Evolutionary conservation across 208 protist species (phyloP), one percentile per base, ranked within the genome.

Genomic region (Acanthamoeba healyi): DNA sequence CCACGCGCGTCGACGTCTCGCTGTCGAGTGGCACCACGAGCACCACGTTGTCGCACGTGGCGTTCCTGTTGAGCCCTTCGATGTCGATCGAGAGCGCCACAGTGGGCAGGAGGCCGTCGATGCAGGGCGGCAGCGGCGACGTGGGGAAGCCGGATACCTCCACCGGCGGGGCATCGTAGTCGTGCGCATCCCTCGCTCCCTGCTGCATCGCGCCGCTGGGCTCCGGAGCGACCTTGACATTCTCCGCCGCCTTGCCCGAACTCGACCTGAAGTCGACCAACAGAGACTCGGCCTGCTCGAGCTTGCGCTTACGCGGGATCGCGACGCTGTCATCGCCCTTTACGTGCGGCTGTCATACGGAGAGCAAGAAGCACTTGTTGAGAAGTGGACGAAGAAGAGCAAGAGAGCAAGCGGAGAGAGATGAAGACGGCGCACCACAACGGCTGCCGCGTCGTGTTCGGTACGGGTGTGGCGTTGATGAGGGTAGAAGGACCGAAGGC

Each of bases 31-130:
- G 72, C 36, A 81, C 32, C 9, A 49, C 17, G 0, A 81, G 72
- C 5, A 81, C 38, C 6, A 81, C 72, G 26, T 49, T 46, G 24
- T 81, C 40, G 72, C 34, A 49, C 38, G 26, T 81, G 10, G 72
- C 72, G 72, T 81, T 81, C 40, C 38, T 10, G 72, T 81, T 81
- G 72, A 81, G 34, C 9, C 72, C 40, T 46, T 81, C 72, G 40
- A 81, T 81, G 38, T 81, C 72, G 36, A 81, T 81, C 40, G 72
- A 81, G 36, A 81, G 72, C 40, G 72, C 19, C 15, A 46, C 72
- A 19, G 56, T 63, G 67, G 67, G 67, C 36, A 77, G 36, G 19
- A 77, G 67, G 36, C 67, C 67, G 36, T 77, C 67, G 14, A 77
- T 26, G 36, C 22, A 17, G 14, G 67, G 5, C 34, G 67, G 67